Evolutionary conservation across 1,284 basidiomycete genomes (phyloP).

Genomic region (Pisolithus thermaeus): DNA sequence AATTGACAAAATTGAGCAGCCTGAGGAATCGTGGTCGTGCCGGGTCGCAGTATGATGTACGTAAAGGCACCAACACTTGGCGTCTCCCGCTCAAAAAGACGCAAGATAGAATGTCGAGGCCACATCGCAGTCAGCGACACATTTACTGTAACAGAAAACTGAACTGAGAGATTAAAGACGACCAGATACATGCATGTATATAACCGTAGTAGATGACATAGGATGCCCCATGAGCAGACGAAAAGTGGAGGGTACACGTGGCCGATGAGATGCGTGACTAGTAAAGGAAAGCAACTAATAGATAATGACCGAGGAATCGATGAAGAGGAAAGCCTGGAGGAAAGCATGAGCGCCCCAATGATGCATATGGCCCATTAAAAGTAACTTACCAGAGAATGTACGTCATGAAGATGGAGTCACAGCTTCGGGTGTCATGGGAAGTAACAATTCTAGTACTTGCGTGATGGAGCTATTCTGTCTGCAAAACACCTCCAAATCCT

Average conservation of each 20-base stretch:
- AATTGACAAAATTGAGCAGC: slow-evolving; percentile 18
- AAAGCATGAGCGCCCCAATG: slow-evolving; percentile 10
- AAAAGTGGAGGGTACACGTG: slow-evolving; percentile 23
- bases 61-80: not conserved
- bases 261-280: slow-evolving; percentile 23
- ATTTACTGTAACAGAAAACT: slow-evolving; percentile 15
- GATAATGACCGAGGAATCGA: slow-evolving; percentile 23
- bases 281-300: slow-evolving; percentile 20
- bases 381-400: slow-evolving; percentile 19
- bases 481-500: slow-evolving; percentile 63
- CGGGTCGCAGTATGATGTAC: not conserved
- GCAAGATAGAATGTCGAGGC: too few species aligned
- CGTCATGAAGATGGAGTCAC: slow-evolving; percentile 20
- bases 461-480: slow-evolving; percentile 67
- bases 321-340: slow-evolving; percentile 12
- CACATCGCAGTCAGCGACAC: not conserved
- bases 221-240: slow-evolving; percentile 22
- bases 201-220: slow-evolving; percentile 21
- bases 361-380: not conserved
- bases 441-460: slow-evolving; percentile 49
- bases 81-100: too few species aligned
- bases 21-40: slow-evolving; percentile 14
- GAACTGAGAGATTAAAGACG: slow-evolving; percentile 4
- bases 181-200: slow-evolving; percentile 15
- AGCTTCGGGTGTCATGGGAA: slow-evolving; percentile 36